Evolutionary conservation across 169 alveolate genomes (phyloP).

Genomic region (Eimeria acervulina): DNA sequence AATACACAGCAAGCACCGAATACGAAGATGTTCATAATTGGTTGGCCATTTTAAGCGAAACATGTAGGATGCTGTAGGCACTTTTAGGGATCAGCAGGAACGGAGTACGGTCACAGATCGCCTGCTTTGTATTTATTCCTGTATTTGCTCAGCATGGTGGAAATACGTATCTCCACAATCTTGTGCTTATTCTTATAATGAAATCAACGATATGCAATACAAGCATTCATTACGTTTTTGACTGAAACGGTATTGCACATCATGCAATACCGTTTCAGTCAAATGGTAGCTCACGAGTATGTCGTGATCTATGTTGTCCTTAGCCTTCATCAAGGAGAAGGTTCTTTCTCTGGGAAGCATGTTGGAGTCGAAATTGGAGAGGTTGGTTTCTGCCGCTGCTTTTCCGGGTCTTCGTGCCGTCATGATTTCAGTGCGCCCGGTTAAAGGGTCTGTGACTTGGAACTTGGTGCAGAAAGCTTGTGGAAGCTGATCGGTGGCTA

Average conservation of each 20-base stretch:
- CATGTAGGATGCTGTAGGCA: background rate
- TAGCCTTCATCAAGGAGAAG: constrained; percentile 51
- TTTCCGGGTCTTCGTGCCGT: constrained; percentile 83
- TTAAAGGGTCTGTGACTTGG: constrained; percentile 70
- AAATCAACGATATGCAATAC: background rate
- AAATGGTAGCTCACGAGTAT: constrained; percentile 16
- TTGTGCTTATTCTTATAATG: background rate
- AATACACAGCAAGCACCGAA: background rate
- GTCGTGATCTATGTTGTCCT: constrained; percentile 72
- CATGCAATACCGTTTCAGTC: background rate
- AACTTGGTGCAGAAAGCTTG: constrained; percentile 81
- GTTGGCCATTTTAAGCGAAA: background rate
- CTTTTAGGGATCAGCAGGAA: background rate
- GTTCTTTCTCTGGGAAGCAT: constrained; percentile 57
- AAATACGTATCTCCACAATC: background rate
- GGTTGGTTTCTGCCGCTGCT: constrained; percentile 75
- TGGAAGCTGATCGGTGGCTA: constrained; percentile 66
- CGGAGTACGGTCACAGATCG: background rate
- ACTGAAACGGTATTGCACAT: background rate
- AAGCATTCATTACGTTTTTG: background rate
- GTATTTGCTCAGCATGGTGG: background rate
- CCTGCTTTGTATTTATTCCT: background rate
- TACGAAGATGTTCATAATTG: background rate
- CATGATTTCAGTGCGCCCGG: constrained; percentile 85
- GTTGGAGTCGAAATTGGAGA: constrained; percentile 81